Base-by-base conservation (phyloP, 495 filamentous ascomycete species). In the Aspergillus incahuasiensis region DNA sequence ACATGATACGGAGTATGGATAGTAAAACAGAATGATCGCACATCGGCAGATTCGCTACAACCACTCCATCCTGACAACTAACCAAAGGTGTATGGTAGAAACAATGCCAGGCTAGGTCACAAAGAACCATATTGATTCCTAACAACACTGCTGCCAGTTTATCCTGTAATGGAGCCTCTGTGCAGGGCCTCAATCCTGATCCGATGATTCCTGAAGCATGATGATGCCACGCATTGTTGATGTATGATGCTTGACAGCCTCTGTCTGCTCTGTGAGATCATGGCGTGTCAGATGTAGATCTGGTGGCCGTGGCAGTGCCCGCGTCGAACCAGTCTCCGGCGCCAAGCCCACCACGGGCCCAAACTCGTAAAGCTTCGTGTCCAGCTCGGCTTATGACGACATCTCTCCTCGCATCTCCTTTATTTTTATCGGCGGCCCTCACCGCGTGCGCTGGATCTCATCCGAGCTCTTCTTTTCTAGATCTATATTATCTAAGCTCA, bases 331-430 rank as follows among this genome's bases (percentile, higher is more conserved):
- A 40, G 15, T 16, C 5, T 24, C 35, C 35, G 18, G 34, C 35
- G 48, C 34, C 48, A 50, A 50, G 48, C 20, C 30, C 30, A 22
- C 30, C 24, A 12, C 32, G 30, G 46, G 47, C 25, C 47, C 18
- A 20, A 38, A 35, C 47, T 38, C 39, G 13, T 24, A 4, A 28
- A 30, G 18, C 45, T 28, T 35, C 32, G 32, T 35, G 32, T 35
- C 32, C 32, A 35, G 45, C 43, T 47, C 22, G 45, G 44, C 18
- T 25, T 34, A 38, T 51, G 48, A 51, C 48, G 48, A 51, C 48
- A 50, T 28, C 30, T 11, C 4, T 40, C 8, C 38, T 18, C 38
- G 4, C 38, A 40, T 40, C 38, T 49, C 28, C 18, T 16, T 18
- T 32, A 25, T 53, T 25, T 47, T 47, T 28, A 53, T 47, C 16